Evolutionary conservation across 1,139 yeast genomes (phyloP), one percentile per base, ranked within the genome.

Genomic region (Candida freyschussii): DNA sequence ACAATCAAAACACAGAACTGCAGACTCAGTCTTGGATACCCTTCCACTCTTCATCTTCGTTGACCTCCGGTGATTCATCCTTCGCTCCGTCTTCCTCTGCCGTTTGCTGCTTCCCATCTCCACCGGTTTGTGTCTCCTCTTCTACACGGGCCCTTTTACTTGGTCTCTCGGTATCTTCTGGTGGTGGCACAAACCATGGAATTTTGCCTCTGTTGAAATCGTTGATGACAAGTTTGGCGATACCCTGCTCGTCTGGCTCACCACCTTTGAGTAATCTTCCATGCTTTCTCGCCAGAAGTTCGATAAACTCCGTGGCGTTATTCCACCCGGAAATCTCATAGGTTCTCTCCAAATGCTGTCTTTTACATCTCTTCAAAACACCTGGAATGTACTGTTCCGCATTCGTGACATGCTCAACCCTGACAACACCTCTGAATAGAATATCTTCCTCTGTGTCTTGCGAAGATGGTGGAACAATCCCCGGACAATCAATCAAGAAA

Each of bases 141-240:
- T 57, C 59, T 12, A 45, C 52, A 18, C 41, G 48, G 20, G 52
- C 60, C 33, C 60, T 61, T 55, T 56, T 68, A 61, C 72, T 72
- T 55, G 52, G 50, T 47, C 55, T 47, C 23, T 75, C 80, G 32
- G 69, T 76, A 49, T 75, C 84, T 53, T 76, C 72, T 24, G 97
- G 97, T 28, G 98, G 97, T 21, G 93, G 78, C 21, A 86, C 86
- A 57, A 91, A 91, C 98, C 98, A 91, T 16, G 98, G 98, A 37
- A 91, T 87, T 56, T 87, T 86, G 41, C 98, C 98, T 60, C 98
- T 75, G 63, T 86, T 91, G 67, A 91, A 91, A 59, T 91, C 98
- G 52, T 85, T 87, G 56, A 91, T 72, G 21, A 91, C 80, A 55
- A 82, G 81, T 59, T 87, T 91, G 32, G 98, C 79, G 37, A 91